A percentile compares a stretch with the other conserved stretches of the same genome.
phyloP scores from a whole-genome alignment of 768 basidiomycete genomes.

The Mycena rosella region DNA sequence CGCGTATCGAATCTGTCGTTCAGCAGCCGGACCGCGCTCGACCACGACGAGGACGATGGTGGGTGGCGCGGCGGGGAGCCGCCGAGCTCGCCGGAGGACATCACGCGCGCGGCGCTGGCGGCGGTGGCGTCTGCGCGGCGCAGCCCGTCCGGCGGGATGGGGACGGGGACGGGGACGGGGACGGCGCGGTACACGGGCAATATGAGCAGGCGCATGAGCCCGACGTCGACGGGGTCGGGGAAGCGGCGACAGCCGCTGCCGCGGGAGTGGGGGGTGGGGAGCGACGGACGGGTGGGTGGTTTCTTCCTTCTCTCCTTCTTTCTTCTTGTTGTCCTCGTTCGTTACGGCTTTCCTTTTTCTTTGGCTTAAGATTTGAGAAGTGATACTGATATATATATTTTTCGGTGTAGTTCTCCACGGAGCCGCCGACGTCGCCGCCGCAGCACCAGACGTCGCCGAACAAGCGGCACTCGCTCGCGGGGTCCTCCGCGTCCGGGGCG shows the following conservation, averaged over 20 bases:
- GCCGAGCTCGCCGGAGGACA: constrained; percentile 48
- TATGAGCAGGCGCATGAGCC: constrained; percentile 47
- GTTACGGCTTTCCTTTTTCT: too few relatives aligned
- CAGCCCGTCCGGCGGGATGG: constrained; percentile 46
- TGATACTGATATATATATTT: neutral
- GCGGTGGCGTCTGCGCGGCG: constrained; percentile 70
- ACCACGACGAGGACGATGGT: too few relatives aligned
- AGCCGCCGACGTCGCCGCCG: constrained; percentile 31
- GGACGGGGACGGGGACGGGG: constrained; percentile 39
- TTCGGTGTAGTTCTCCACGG: constrained; percentile 25
- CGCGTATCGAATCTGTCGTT: constrained; percentile 28
- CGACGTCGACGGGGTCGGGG: constrained; percentile 17
- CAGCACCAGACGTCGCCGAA: constrained; percentile 34
- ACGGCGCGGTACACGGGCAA: constrained; percentile 37
- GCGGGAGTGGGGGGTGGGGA: constrained; percentile 51
- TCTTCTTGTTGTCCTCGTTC: too few relatives aligned
- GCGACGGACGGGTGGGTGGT: constrained; percentile 28
- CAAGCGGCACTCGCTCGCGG: constrained; percentile 40
- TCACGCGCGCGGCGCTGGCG: constrained; percentile 70
- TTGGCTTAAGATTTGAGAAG: too few relatives aligned
- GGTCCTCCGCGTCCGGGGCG: constrained; percentile 42
- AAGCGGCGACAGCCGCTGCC: constrained; percentile 59
- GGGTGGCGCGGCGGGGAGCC: too few relatives aligned
- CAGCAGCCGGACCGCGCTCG: constrained; percentile 37
- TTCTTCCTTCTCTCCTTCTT: too few relatives aligned